Evolutionary conservation across 805 yeast genomes (phyloP).

Genomic region (Saturnispora diversa): DNA sequence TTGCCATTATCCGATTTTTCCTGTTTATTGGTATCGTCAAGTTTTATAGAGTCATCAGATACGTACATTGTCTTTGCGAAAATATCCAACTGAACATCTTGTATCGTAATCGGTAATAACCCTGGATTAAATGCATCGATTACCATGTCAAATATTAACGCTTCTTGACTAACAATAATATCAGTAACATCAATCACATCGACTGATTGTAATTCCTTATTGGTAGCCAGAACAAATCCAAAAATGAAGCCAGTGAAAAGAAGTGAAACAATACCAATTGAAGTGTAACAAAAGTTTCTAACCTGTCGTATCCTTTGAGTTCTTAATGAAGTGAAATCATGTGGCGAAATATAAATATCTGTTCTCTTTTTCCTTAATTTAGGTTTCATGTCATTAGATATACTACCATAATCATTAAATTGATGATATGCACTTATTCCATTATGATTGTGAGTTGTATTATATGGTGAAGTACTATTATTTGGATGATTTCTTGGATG

Average conservation of each 20-base stretch:
- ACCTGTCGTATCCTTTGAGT: slow-evolving; percentile 26
- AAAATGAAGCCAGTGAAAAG: slow-evolving; percentile 65
- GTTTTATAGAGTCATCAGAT: no score
- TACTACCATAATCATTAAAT: slow-evolving; percentile 16
- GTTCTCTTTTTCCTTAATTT: slow-evolving; percentile 17
- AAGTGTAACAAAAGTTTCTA: slow-evolving; percentile 34
- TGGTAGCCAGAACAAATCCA: slow-evolving; percentile 81
- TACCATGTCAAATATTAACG: slow-evolving; percentile 68
- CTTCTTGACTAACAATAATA: slow-evolving; percentile 75
- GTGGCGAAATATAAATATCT: slow-evolving; percentile 30
- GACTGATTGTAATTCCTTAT: slow-evolving; percentile 70
- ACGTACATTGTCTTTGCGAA: slow-evolving; percentile 67
- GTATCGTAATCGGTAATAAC: slow-evolving; percentile 55
- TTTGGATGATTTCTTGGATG: background rate
- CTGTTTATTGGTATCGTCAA: no score
- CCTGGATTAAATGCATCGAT: slow-evolving; percentile 87
- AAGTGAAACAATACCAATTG: slow-evolving; percentile 40
- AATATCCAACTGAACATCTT: slow-evolving; percentile 67
- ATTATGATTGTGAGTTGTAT: background rate
- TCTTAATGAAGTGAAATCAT: slow-evolving; percentile 30
- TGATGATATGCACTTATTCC: slow-evolving; percentile 7
- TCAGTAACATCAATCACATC: slow-evolving; percentile 55
- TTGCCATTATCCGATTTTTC: background rate
- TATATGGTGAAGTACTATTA: slow-evolving; percentile 1
- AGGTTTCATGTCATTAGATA: slow-evolving; percentile 8